Percentiles rank a stretch among this genome's conserved stretches.
These are phyloP conservation scores for bread wheat (Triticum aestivum) DNA, from an alignment of 176 grass and related monocot genomes.

Conservation along the genomic window DNA sequence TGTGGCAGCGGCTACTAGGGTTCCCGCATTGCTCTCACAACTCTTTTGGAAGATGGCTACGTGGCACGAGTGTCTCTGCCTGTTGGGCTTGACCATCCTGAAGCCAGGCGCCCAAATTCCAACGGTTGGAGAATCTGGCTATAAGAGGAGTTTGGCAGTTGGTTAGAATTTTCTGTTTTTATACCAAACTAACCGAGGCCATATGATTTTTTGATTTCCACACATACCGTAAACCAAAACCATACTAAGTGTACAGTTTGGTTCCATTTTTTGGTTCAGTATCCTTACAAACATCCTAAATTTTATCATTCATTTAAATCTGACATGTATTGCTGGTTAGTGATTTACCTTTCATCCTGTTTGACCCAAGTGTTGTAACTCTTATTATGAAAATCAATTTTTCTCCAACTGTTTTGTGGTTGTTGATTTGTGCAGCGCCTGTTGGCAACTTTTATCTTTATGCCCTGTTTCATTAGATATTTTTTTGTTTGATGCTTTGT, in stretches of 20 bases:
- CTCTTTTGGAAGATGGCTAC: not conserved
- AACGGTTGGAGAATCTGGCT: not conserved
- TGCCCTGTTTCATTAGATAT: not conserved
- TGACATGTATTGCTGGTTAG: not conserved
- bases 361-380: constrained; percentile 18
- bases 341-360: not conserved
- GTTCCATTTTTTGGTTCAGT: not conserved
- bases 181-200: not conserved
- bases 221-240: not conserved
- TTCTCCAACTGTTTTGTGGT: not conserved
- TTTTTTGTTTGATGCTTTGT: constrained; percentile 33
- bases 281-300: too few relatives aligned
- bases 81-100: not conserved
- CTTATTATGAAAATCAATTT: not conserved
- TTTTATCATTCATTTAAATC: not conserved
- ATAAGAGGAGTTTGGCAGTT: not conserved
- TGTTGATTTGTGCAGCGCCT: not conserved
- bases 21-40: too few relatives aligned
- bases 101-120: not conserved
- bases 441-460: constrained; percentile 4
- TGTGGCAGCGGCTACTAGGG: too few relatives aligned
- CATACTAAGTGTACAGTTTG: not conserved
- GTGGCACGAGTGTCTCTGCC: too few relatives aligned
- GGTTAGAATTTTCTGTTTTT: not conserved
- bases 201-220: not conserved